Base-by-base conservation (phyloP, 2,329 filamentous ascomycete species). In the Davidsoniella eucalypti region DNA sequence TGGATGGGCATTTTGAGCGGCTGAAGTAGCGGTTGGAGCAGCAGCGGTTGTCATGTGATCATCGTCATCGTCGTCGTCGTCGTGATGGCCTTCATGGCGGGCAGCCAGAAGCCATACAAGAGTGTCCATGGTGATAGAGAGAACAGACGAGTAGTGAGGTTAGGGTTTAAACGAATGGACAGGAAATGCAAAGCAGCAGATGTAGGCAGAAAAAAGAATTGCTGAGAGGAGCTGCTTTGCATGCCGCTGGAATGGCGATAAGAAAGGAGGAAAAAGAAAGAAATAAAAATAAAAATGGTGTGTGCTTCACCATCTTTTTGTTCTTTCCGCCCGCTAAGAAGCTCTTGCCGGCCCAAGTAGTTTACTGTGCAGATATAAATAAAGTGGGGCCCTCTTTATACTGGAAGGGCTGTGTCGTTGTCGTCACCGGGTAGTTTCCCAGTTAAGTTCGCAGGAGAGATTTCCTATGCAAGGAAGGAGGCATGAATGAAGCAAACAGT, bases 31-130 rank as follows among this genome's bases (percentile, higher is more conserved):
- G 44, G 23, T 38, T 25, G 33, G 17, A 33, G 29, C 29, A 33
- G 29, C 29, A 1, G 29, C 12, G 12, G 29, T 9, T 5, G 12
- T 14, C 25, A 33, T 33, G 10, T 26, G 14, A 4, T 45, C 14
- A 12, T 45, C 42, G 12, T 44, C 43, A 10, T 51, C 52, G 14
- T 51, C 52, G 4, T 40, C 46, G 14, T 40, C 49, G 14, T 47
- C 49, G 39, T 53, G 44, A 38, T 51, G 48, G 36, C 52, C 52
- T 44, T 53, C 48, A 33, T 53, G 52, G 44, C 52, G 52, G 18
- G 44, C 40, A 23, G 25, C 17, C 38, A 44, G n/a, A 44, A 29
- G 17, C 16, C 36, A 45, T 12, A 40, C 16, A 26, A 37, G 25
- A 5, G 17, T 25, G 25, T 44, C 25, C 17, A 44, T 43, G 23